Base-by-base conservation (phyloP, 176 grass and related monocot species). In the Pharus latifolius region DNA sequence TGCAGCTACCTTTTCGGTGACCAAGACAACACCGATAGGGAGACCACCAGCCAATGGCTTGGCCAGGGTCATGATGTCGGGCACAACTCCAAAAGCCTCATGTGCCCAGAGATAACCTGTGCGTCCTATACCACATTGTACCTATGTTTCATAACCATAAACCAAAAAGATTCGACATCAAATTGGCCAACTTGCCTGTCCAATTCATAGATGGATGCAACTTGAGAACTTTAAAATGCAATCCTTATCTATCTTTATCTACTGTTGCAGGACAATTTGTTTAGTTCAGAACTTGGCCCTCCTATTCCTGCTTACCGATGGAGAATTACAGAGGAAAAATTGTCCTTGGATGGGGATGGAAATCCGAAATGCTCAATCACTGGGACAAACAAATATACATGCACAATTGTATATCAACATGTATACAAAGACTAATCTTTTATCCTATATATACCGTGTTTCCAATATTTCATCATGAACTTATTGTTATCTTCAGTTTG, bases 1-100 rank as follows among this genome's bases (percentile, higher is more conserved):
- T 7, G 86, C 38, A 8, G 89, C 78, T 35, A 98, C 81, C 78
- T 85, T 92, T 31, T 98, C 73, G 6, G 79, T 83, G 52, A 83
- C 70, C 53, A 98, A 55, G 65, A 76, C 94, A 2, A 48, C 86
- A 5, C 89, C 89, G 7, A 92, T 90, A 7, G 94, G 86, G 2
- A 89, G 78, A 53, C 94, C 94, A 3, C 80, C 80, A 0, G 94
- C 94, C 6, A 98, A 70, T 42, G 89, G 89, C 52, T 98, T 98
- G 0, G 94, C 89, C 33, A 92, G 73, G 17, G 89, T 98, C 94
- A 98, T 98, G 10, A 93, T 88, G 56, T 90, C 86, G 2, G 89
- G 94, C 33, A n/a, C 1, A 9, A 92, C 79, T 25, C 70, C 83
- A 31, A 83, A 85, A 1, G 47, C 47, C 38, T 98, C 87, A 43